These are phyloP conservation scores for Ogataea glucozyma DNA, from an alignment of 805 yeast genomes.

Conservation along the genomic window DNA sequence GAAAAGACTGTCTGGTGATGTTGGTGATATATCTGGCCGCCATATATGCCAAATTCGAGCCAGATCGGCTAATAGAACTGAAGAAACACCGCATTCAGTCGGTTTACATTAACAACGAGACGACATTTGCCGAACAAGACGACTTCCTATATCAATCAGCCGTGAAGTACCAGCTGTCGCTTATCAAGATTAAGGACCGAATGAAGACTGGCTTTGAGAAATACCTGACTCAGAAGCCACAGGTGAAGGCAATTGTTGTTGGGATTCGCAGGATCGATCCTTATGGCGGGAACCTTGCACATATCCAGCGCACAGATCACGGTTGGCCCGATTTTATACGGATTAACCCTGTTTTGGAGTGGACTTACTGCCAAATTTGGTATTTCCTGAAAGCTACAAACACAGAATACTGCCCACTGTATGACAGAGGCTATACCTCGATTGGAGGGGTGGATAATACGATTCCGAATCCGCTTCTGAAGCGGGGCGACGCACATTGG, in stretches of 20 bases:
- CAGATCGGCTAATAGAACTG: slow-evolving; percentile 15
- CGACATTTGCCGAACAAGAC: slow-evolving; percentile 70
- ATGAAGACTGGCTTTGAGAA: slow-evolving; percentile 69
- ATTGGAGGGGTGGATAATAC: slow-evolving; percentile 81
- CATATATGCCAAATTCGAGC: slow-evolving; percentile 27
- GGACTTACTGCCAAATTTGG: slow-evolving; percentile 89
- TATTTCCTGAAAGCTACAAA: slow-evolving; percentile 60
- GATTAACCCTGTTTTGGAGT: slow-evolving; percentile 84
- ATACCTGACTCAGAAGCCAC: slow-evolving; percentile 54
- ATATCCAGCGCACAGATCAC: slow-evolving; percentile 76
- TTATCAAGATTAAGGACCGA: slow-evolving; percentile 42
- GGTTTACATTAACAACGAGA: slow-evolving; percentile 76
- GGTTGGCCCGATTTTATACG: slow-evolving; percentile 90
- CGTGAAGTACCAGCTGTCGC: slow-evolving; percentile 53
- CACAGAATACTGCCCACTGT: slow-evolving; percentile 72
- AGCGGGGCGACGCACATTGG: slow-evolving; percentile 28
- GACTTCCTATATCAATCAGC: slow-evolving; percentile 62
- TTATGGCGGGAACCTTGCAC: slow-evolving; percentile 57
- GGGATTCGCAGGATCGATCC: slow-evolving; percentile 93
- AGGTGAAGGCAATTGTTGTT: slow-evolving; percentile 73
- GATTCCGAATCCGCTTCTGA: slow-evolving; percentile 64
- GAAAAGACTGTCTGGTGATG: slow-evolving; percentile 94
- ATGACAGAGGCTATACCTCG: slow-evolving; percentile 86
- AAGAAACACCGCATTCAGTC: slow-evolving; percentile 37
- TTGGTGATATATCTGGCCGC: slow-evolving; percentile 70